Percentiles rank a stretch among this genome's conserved stretches.
Evolutionary conservation across 2,329 filamentous ascomycete genomes (phyloP).

Genomic region (Emmonsia crescens): DNA sequence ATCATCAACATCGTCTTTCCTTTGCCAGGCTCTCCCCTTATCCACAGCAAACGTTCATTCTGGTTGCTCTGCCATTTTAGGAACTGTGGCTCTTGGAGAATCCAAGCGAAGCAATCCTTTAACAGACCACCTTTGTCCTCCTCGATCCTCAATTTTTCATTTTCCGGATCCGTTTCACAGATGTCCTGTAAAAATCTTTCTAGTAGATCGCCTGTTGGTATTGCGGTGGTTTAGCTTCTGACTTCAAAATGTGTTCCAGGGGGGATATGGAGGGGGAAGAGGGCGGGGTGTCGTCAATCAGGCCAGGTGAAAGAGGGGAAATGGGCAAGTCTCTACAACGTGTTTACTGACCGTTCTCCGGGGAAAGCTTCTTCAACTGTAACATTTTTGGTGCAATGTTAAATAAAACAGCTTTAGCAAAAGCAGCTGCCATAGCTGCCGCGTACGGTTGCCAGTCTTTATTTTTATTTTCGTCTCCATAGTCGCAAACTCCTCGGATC

Average conservation of each 20-base stretch:
- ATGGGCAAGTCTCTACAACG: neutral
- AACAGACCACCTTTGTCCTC: neutral
- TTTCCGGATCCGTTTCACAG: neutral
- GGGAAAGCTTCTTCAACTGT: neutral
- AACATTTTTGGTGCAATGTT: neutral
- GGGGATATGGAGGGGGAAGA: too few species aligned
- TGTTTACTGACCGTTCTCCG: neutral
- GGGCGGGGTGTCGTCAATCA: too few species aligned
- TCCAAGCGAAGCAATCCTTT: neutral
- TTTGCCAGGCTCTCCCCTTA: slow-evolving; percentile 7
- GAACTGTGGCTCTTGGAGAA: neutral
- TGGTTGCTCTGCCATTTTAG: neutral
- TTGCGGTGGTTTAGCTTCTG: too few species aligned
- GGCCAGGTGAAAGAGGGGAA: too few species aligned
- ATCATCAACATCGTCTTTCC: slow-evolving; percentile 9
- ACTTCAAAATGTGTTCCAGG: too few species aligned
- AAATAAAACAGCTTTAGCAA: slow-evolving; percentile 19
- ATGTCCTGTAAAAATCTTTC: too few species aligned
- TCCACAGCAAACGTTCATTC: slow-evolving; percentile 4
- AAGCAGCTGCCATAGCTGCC: slow-evolving; percentile 9
- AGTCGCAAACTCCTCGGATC: slow-evolving; percentile 27
- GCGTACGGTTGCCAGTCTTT: slow-evolving; percentile 29
- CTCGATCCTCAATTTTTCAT: neutral
- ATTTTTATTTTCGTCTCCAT: slow-evolving; percentile 25
- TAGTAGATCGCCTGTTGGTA: too few species aligned